Evolutionary conservation across 2,329 filamentous ascomycete genomes (phyloP), one percentile per base, ranked within the genome.

Genomic region (Arthrobotrys sphaeroides): DNA sequence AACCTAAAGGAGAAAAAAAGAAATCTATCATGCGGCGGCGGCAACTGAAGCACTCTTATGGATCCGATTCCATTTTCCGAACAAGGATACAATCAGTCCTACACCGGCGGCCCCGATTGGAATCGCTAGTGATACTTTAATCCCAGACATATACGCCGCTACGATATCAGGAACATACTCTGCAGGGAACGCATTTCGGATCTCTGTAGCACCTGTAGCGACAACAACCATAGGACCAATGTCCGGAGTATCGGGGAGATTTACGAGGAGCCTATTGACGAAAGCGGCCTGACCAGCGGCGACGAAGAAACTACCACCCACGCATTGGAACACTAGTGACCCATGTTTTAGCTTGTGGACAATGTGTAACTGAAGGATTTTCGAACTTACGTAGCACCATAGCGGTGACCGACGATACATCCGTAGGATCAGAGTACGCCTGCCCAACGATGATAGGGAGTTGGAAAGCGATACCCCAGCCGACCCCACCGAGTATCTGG

Each of bases 391-490:
- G 3, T 80, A 81, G 77, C 2, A 53, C 47, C 47, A 36, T 53
- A 33, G 47, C 47, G 4, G 47, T 53, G 6, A 53, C 47, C 5
- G 55, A 60, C 5, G 78, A 76, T 47, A 79, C 77, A 51, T 83
- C 82, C 6, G 81, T 79, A 0, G 80, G 68, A 1, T 73, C 51
- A 1, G 79, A 77, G 0, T 78, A 78, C 12, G 78, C 83, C 78
- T 86, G 85, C 3, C 85, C 83, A 22, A 84, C 84, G 72, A 86
- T 85, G 80, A 87, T 85, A 40, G 86, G 83, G 2, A 87, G 84
- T 78, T 90, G 88, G 83, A 90, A 86, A 4, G 86, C 85, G 26
- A 87, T 82, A 1, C 88, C 88, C 4, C 86, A 83, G n/a, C 87
- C 87, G 0, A 82, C 22, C 87, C 88, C 18, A 83, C 82, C 24